A percentile compares a stretch with the other conserved stretches of the same genome.
Conservation (phyloP, 2,329 filamentous ascomycete species). For the Diatrype stigma region DNA sequence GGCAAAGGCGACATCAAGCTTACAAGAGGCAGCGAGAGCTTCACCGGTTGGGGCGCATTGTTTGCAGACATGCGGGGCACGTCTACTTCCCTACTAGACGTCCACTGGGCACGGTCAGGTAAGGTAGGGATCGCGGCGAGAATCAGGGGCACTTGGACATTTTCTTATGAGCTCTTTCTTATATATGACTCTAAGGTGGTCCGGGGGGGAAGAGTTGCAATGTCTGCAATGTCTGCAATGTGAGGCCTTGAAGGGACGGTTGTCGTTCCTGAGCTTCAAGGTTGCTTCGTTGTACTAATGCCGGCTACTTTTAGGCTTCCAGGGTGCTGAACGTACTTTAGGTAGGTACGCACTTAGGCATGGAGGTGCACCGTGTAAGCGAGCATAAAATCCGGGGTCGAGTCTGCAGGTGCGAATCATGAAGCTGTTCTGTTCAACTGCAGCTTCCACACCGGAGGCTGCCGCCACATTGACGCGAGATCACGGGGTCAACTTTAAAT, state of each 20-base stretch:
- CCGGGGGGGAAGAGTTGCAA: not conserved
- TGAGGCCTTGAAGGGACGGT: not conserved
- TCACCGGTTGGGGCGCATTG: conserved; percentile 64
- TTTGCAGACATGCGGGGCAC: conserved; percentile 47
- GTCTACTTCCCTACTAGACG: conserved; percentile 12
- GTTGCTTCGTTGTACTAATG: no score
- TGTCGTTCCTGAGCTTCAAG: not conserved
- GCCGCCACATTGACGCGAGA: not conserved
- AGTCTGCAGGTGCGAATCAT: not conserved
- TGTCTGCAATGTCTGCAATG: no score
- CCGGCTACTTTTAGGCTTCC: no score
- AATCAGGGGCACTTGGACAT: conserved; percentile 19
- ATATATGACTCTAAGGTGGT: not conserved
- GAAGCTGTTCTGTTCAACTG: not conserved
- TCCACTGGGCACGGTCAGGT: not conserved
- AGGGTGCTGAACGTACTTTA: no score
- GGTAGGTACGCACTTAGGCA: no score
- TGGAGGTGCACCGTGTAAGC: not conserved
- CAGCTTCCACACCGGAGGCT: not conserved
- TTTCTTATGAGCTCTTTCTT: conserved; percentile 4
- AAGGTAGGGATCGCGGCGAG: not conserved
- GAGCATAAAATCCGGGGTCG: not conserved
- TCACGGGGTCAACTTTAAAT: not conserved
- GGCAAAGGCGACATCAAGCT: conserved; percentile 7
- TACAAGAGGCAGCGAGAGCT: conserved; percentile 74